These are phyloP conservation scores for Coemansia sp. DNA, from an alignment of 192 early-diverging fungal species.

Conservation along the genomic window DNA sequence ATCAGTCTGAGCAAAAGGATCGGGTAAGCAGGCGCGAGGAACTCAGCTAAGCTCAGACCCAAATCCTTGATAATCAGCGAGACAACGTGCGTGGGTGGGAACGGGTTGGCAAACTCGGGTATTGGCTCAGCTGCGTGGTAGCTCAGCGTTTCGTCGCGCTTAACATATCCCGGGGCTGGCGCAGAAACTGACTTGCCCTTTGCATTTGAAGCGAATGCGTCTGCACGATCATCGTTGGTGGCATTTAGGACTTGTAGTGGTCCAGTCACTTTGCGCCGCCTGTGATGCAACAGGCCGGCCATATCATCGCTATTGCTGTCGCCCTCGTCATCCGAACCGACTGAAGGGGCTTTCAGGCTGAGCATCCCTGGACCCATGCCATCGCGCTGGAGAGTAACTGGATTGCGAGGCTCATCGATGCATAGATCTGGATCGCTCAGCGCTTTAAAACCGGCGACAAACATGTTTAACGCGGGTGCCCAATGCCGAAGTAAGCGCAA, in stretches of 20 bases:
- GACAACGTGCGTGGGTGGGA: constrained; percentile 50
- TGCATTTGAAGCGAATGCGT: constrained; percentile 24
- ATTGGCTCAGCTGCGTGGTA: not conserved
- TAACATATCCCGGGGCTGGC: not conserved
- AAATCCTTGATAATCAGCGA: constrained; percentile 46
- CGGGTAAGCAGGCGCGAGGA: constrained; percentile 52
- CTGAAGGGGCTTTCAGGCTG: not conserved
- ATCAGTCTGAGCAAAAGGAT: constrained; percentile 38
- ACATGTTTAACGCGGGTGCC: constrained; percentile 51
- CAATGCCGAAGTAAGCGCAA: constrained; percentile 51
- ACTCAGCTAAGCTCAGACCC: constrained; percentile 40
- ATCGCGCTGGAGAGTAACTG: constrained; percentile 11
- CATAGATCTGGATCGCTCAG: constrained; percentile 42
- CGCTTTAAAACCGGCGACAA: constrained; percentile 49
- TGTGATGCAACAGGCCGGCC: constrained; percentile 18
- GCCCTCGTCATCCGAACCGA: not conserved
- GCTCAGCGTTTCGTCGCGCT: constrained; percentile 10
- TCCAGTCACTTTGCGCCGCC: constrained; percentile 31
- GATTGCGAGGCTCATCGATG: constrained; percentile 21
- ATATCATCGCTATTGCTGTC: constrained; percentile 2
- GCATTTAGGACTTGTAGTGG: constrained; percentile 23
- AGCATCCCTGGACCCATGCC: not conserved
- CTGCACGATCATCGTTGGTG: constrained; percentile 30
- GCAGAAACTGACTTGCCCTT: not conserved
- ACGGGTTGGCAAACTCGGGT: constrained; percentile 39